Conservation (phyloP, 2,329 filamentous ascomycete genomes). For the Fusarium xylarioides region DNA sequence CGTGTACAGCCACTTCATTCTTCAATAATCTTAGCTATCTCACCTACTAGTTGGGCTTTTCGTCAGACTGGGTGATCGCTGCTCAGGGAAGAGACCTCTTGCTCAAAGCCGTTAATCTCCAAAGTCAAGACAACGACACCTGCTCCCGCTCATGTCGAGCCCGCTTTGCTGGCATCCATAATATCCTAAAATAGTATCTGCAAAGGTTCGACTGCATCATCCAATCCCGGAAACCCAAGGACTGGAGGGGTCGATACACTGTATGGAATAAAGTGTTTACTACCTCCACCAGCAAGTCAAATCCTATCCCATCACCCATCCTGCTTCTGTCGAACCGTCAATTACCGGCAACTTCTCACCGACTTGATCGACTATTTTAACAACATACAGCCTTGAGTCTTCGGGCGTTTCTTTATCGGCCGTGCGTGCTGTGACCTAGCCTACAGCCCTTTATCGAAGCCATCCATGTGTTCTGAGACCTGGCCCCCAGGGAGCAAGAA, state of each 20-base stretch:
- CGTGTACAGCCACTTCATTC: constrained; percentile 6
- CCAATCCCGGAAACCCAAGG: constrained; percentile 32
- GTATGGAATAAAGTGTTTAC: constrained; percentile 1
- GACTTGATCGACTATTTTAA: not conserved
- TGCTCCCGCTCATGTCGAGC: not conserved
- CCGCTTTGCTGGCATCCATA: constrained; percentile 34
- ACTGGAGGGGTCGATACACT: constrained; percentile 29
- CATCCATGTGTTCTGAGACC: constrained; percentile 13
- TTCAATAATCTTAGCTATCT: not conserved
- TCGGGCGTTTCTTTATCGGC: not conserved
- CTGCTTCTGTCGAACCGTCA: not conserved
- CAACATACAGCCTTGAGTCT: not conserved
- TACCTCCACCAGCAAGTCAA: not conserved
- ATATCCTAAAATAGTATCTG: constrained; percentile 38
- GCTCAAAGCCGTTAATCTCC: not conserved
- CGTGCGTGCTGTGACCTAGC: not conserved
- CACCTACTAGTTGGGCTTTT: not conserved
- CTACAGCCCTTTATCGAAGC: constrained; percentile 9
- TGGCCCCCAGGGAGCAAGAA: not conserved
- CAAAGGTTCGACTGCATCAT: constrained; percentile 30
- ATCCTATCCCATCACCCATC: not conserved
- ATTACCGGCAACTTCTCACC: not conserved
- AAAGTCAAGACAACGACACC: not conserved
- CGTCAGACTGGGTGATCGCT: not conserved
- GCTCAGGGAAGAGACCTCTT: not conserved